Evolutionary conservation across 2,329 filamentous ascomycete genomes (phyloP).

Genomic region (Tolypocladium guangdongense): DNA sequence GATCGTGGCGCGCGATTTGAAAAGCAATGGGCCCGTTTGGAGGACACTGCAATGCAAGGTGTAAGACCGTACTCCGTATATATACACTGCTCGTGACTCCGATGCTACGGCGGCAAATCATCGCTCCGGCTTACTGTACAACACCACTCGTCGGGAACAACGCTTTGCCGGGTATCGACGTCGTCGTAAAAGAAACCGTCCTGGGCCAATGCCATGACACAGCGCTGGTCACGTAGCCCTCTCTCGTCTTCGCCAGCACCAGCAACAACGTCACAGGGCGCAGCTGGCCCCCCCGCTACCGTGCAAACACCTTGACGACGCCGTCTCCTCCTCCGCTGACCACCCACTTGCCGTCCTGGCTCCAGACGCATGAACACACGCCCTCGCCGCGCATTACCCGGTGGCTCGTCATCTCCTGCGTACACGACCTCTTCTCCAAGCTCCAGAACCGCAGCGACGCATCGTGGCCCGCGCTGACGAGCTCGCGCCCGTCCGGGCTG

Average conservation of each 20-base stretch:
- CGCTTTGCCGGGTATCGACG: conserved; percentile 22
- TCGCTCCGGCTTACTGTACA: no score
- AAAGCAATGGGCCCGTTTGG: not conserved
- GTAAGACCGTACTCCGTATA: not conserved
- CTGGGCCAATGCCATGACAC: conserved; percentile 8
- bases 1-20: no score
- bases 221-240: not conserved
- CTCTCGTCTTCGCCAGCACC: not conserved
- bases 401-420: conserved; percentile 88
- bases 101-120: not conserved
- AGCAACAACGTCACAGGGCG: not conserved
- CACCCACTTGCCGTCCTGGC: conserved; percentile 86
- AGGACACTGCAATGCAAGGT: not conserved
- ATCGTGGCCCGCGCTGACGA: conserved; percentile 93
- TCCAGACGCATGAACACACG: conserved; percentile 91
- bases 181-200: not conserved
- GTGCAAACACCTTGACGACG: conserved; percentile 81
- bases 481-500: conserved; percentile 85
- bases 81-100: no score
- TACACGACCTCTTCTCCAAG: conserved; percentile 88
- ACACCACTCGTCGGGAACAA: not conserved
- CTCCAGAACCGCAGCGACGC: conserved; percentile 95
- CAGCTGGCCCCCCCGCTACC: conserved; percentile 21
- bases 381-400: conserved; percentile 93
- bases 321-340: conserved; percentile 92